phyloP scores from a whole-genome alignment of 106 monocot genomes.

The Acanthochlamys bracteata region DNA sequence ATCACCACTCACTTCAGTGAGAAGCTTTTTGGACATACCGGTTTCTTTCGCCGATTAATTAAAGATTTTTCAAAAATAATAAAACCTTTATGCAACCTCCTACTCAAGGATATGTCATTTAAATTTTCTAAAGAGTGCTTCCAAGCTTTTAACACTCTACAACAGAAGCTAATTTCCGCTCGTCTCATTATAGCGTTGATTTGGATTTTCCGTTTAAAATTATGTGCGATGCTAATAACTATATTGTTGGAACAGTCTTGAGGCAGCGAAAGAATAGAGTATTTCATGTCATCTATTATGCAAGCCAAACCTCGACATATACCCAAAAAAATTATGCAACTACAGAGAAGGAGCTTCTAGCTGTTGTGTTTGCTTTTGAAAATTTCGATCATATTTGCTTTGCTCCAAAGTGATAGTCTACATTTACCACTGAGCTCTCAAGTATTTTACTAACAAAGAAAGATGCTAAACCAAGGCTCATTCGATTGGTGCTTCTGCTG shows the following conservation, averaged over 20 bases:
- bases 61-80: slow-evolving; percentile 1
- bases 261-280: background rate
- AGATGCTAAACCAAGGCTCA: slow-evolving; percentile 2
- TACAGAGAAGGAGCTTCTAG: background rate
- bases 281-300: background rate
- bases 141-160: background rate
- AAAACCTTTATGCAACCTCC: background rate
- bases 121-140: background rate
- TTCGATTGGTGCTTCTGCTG: background rate
- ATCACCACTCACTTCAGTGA: background rate
- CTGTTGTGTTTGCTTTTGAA: slow-evolving; percentile 2
- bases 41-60: background rate
- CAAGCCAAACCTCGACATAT: background rate
- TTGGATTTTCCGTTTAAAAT: background rate
- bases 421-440: background rate
- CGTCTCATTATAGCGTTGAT: background rate
- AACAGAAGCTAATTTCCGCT: background rate
- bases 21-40: background rate
- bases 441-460: background rate
- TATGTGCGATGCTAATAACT: background rate
- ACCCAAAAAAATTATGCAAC: slow-evolving; percentile 4
- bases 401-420: background rate
- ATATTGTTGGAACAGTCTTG: background rate
- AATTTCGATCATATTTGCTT: slow-evolving; percentile 1
- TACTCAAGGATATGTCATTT: background rate